These are phyloP conservation scores for Phaffia australis DNA, from an alignment of 768 basidiomycete genomes.

Conservation along the genomic window DNA sequence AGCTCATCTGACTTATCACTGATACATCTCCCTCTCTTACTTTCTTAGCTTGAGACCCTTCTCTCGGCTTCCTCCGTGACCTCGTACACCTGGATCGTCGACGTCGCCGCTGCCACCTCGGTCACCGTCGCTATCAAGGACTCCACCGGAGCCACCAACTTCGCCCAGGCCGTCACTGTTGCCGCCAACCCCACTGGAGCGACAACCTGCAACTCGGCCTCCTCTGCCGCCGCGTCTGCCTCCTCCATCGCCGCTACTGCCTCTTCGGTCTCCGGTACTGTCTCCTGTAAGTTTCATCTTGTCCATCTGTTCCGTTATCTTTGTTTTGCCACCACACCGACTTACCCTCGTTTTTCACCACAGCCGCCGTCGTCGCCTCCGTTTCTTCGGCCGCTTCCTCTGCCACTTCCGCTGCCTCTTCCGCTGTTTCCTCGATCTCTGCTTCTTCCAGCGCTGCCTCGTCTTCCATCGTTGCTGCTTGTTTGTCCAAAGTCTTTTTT, in stretches of 20 bases:
- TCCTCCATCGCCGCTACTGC: not conserved
- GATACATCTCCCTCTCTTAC: not conserved
- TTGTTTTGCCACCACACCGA: not conserved
- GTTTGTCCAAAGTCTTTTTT: not conserved
- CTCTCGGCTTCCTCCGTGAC: conserved; percentile 8
- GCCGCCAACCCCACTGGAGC: not conserved
- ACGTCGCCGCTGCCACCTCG: conserved; percentile 19
- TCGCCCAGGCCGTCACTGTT: conserved; percentile 12
- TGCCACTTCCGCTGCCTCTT: not conserved
- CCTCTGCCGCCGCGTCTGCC: conserved; percentile 1
- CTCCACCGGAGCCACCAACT: conserved; percentile 10
- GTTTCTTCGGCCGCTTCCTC: not conserved
- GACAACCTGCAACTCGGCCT: not conserved
- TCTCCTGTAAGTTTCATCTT: conserved; percentile 8
- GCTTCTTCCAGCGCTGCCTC: conserved; percentile 7
- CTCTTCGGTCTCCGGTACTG: conserved; percentile 3
- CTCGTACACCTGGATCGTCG: conserved; percentile 26
- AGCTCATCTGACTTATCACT: not conserved
- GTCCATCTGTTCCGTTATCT: not conserved
- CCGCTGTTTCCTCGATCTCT: not conserved
- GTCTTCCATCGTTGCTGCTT: not conserved
- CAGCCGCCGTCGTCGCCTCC: conserved; percentile 11
- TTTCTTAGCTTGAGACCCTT: conserved; percentile 23
- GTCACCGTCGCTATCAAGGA: conserved; percentile 5
- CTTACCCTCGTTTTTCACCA: conserved; percentile 8